A percentile compares a stretch with the other conserved stretches of the same genome.
These are phyloP conservation scores for Chaetomium globosum DNA, from an alignment of 2,329 filamentous ascomycete genomes.

Conservation along the genomic window DNA sequence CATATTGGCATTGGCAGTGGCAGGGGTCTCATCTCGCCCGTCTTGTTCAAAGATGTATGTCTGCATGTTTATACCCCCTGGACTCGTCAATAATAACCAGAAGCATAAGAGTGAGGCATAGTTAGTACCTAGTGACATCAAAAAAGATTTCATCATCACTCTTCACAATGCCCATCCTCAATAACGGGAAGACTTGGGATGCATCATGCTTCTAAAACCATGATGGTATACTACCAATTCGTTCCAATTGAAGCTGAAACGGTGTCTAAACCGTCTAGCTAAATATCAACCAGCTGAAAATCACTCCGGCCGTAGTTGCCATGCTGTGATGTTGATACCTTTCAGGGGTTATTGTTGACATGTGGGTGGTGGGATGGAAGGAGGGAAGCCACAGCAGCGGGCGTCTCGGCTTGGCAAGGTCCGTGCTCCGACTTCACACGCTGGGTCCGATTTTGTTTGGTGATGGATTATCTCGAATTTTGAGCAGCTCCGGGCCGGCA, in stretches of 20 bases:
- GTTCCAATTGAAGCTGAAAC: too few relatives aligned
- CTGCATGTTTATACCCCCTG: neutral
- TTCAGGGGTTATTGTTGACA: slow-evolving; percentile 19
- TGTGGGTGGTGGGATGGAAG: slow-evolving; percentile 37
- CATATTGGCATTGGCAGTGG: neutral
- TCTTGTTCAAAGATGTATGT: too few relatives aligned
- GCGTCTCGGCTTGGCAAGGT: slow-evolving; percentile 20
- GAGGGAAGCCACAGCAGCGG: slow-evolving; percentile 3
- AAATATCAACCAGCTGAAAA: neutral
- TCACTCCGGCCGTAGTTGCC: neutral
- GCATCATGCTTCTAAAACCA: too few relatives aligned
- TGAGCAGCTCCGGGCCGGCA: slow-evolving; percentile 26
- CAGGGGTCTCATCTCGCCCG: neutral
- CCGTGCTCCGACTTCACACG: slow-evolving; percentile 32
- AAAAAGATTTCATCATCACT: neutral
- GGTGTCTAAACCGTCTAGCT: neutral
- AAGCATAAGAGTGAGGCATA: too few relatives aligned
- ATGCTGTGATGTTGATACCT: neutral
- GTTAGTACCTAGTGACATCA: too few relatives aligned
- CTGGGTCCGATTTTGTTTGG: slow-evolving; percentile 29
- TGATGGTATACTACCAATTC: too few relatives aligned
- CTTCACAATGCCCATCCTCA: too few relatives aligned
- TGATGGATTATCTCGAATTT: slow-evolving; percentile 17
- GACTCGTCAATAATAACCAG: neutral
- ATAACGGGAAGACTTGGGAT: too few relatives aligned